Conservation (phyloP, 441 rosid genomes). For the Aleurites moluccanus region DNA sequence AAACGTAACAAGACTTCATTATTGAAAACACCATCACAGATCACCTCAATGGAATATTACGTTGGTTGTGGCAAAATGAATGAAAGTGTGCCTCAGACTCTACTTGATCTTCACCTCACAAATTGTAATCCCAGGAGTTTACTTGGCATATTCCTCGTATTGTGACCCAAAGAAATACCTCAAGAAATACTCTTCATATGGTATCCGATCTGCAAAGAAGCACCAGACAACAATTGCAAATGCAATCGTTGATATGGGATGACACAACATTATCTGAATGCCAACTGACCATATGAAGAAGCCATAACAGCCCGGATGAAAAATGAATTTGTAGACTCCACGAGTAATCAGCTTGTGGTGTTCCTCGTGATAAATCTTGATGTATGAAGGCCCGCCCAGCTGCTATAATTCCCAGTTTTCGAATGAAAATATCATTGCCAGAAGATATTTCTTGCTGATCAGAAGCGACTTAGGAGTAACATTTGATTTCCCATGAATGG, state of each 20-base stretch:
- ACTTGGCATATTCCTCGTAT: slow-evolving; percentile 52
- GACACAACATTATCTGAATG: slow-evolving; percentile 80
- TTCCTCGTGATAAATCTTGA: slow-evolving; percentile 55
- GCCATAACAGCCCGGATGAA: slow-evolving; percentile 79
- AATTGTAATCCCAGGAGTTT: slow-evolving; percentile 73
- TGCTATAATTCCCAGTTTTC: slow-evolving; percentile 64
- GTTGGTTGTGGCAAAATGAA: slow-evolving; percentile 5
- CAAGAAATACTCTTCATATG: slow-evolving; percentile 66
- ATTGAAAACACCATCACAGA: too few species aligned
- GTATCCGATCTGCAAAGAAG: slow-evolving; percentile 62
- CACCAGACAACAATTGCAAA: slow-evolving; percentile 61
- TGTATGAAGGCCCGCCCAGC: slow-evolving; percentile 77
- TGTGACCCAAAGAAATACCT: slow-evolving; percentile 59
- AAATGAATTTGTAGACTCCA: slow-evolving; percentile 57
- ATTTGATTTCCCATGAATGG: slow-evolving; percentile 58
- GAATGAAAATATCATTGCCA: slow-evolving; percentile 63
- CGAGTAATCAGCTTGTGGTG: slow-evolving; percentile 60
- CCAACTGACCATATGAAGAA: slow-evolving; percentile 81
- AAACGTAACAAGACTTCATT: too few species aligned
- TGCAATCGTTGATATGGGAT: slow-evolving; percentile 57
- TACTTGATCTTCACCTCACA: slow-evolving; percentile 43
- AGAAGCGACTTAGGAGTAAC: slow-evolving; percentile 63
- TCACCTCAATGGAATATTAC: too few species aligned
- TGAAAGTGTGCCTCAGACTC: not conserved
- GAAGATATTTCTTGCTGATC: slow-evolving; percentile 55